A percentile compares a stretch with the other conserved stretches of the same genome.
Conservation (phyloP, 257 asterid species). For the Vinca minor region DNA sequence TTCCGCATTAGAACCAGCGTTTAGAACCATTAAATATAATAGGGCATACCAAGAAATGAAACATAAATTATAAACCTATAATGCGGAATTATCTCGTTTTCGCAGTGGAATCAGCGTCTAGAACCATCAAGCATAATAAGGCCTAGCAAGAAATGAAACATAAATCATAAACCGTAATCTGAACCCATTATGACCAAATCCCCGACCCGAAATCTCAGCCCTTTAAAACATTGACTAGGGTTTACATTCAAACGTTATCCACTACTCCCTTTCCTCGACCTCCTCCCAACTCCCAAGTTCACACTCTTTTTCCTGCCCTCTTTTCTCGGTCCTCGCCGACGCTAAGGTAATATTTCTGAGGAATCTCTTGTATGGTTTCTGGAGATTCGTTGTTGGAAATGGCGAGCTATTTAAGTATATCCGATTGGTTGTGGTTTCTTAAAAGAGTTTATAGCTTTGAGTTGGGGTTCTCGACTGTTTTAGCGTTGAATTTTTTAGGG, state of each 20-base stretch:
- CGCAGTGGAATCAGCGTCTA: too few species aligned
- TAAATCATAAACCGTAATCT: not conserved
- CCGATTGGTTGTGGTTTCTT: not conserved
- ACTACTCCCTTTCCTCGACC: not conserved
- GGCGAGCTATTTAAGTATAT: not conserved
- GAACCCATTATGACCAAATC: not conserved
- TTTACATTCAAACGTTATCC: slow-evolving; percentile 4
- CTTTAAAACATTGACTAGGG: slow-evolving; percentile 7
- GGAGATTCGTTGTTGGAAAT: not conserved
- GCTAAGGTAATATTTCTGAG: not conserved
- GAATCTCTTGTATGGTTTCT: not conserved
- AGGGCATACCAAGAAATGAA: too few species aligned
- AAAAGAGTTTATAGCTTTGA: not conserved
- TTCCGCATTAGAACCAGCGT: too few species aligned
- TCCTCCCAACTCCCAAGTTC: not conserved
- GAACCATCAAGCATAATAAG: too few species aligned
- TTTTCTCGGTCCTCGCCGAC: not conserved
- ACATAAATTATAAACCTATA: too few species aligned
- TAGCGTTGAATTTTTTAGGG: too few species aligned
- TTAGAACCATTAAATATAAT: too few species aligned
- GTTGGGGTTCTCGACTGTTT: not conserved
- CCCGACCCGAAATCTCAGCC: not conserved
- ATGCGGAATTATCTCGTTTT: too few species aligned
- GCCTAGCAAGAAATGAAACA: not conserved
- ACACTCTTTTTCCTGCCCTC: not conserved